Conservation (phyloP, 768 basidiomycete genomes). For the Xerocomus potaroensis region DNA sequence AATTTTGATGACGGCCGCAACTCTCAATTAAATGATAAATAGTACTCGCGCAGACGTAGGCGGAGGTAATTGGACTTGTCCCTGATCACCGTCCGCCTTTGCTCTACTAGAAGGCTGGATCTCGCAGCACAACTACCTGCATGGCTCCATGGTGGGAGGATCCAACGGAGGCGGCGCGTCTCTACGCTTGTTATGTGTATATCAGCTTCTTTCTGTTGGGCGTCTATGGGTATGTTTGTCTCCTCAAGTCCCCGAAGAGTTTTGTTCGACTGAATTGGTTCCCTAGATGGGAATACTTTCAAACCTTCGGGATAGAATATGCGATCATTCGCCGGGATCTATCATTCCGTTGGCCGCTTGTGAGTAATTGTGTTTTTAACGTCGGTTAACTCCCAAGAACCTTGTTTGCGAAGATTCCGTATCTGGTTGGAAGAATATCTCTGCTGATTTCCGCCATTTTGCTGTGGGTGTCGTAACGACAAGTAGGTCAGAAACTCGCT, state of each 20-base stretch:
- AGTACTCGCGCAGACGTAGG: not conserved
- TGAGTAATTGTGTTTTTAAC: conserved; percentile 6
- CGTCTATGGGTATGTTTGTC: conserved; percentile 12
- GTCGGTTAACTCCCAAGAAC: not conserved
- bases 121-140: not conserved
- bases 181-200: not conserved
- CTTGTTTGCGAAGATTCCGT: conserved; percentile 7
- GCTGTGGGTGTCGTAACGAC: not conserved
- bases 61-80: not conserved
- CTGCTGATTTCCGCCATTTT: conserved; percentile 4
- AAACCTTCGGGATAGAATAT: conserved; percentile 16
- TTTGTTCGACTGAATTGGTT: not conserved
- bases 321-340: conserved; percentile 17
- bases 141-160: conserved; percentile 21
- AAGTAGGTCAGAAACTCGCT: not conserved
- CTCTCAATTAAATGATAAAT: not conserved
- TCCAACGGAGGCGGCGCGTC: conserved; percentile 1
- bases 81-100: not conserved
- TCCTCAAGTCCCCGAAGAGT: not conserved
- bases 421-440: conserved; percentile 5
- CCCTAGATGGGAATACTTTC: conserved; percentile 25
- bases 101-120: not conserved
- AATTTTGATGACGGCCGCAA: not conserved
- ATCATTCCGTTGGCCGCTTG: conserved; percentile 25
- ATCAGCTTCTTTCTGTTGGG: conserved; percentile 14